Evolutionary conservation across 108 stramenopile genomes (phyloP).

Genomic region (Fistulifera solaris): DNA sequence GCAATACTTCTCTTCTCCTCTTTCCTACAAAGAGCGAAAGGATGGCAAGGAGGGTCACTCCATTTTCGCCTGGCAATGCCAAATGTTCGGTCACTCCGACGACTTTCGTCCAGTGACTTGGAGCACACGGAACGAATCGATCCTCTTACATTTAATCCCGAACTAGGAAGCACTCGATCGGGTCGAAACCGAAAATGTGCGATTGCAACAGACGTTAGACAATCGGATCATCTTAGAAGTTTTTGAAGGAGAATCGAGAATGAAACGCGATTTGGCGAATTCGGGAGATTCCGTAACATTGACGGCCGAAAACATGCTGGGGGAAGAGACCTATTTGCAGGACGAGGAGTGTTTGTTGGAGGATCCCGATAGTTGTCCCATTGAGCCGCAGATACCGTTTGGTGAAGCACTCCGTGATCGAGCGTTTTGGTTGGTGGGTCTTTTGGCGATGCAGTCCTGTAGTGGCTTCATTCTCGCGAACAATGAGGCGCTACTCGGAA

Average conservation of each 20-base stretch:
- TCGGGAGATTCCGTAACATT: constrained; percentile 16
- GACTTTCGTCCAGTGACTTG: too few species aligned
- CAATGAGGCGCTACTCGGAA: constrained; percentile 67
- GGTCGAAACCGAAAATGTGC: constrained; percentile 5
- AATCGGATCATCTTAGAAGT: constrained; percentile 39
- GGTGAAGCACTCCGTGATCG: constrained; percentile 60
- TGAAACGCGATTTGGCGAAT: constrained; percentile 1
- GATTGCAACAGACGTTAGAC: constrained; percentile 3
- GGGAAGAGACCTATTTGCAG: constrained; percentile 9
- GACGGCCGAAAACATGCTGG: constrained; percentile 9
- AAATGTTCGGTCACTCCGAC: too few species aligned
- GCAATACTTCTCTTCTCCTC: too few species aligned
- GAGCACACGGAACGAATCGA: too few species aligned
- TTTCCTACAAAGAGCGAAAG: too few species aligned
- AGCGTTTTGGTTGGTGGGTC: constrained; percentile 78
- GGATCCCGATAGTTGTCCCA: constrained; percentile 22
- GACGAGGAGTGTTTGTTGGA: constrained; percentile 29
- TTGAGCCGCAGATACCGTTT: constrained; percentile 42
- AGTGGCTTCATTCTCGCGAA: constrained; percentile 69
- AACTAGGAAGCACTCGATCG: background rate
- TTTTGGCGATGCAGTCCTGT: constrained; percentile 76
- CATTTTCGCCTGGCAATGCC: too few species aligned
- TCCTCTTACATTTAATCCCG: too few species aligned
- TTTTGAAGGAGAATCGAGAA: constrained; percentile 47
- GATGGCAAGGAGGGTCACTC: too few species aligned